Evolutionary conservation across 2,329 filamentous ascomycete species (phyloP).

Genomic region (Raffaelea ambrosiae): DNA sequence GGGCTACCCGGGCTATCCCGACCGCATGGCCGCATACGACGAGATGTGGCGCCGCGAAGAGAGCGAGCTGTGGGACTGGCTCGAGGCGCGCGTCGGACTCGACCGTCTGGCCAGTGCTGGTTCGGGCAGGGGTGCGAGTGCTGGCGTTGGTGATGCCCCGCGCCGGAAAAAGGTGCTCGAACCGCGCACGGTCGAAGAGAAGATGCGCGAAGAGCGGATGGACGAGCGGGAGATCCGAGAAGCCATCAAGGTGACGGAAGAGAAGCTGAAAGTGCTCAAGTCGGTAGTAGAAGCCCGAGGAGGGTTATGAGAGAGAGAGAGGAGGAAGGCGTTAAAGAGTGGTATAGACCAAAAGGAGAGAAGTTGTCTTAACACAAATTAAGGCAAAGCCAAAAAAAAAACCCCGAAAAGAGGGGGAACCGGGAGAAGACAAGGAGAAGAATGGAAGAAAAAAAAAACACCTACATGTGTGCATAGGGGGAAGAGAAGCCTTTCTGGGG

Average conservation of each 20-base stretch:
- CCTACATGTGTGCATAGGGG: too few species aligned
- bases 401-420: neutral
- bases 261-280: conserved; percentile 71
- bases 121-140: too few species aligned
- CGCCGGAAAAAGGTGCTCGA: conserved; percentile 41
- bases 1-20: conserved; percentile 39
- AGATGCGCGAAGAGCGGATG: conserved; percentile 51
- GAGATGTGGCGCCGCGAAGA: conserved; percentile 88
- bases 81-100: conserved; percentile 77
- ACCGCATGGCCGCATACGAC: conserved; percentile 77
- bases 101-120: conserved; percentile 42
- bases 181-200: conserved; percentile 51
- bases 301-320: neutral
- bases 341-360: neutral
- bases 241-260: conserved; percentile 78
- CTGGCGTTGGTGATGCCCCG: conserved; percentile 15
- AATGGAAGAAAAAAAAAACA: too few species aligned
- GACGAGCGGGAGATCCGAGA: conserved; percentile 66
- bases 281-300: conserved; percentile 47
- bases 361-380: neutral
- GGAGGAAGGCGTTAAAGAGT: neutral
- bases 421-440: too few species aligned
- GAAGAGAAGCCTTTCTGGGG: too few species aligned
- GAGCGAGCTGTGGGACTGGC: conserved; percentile 84
- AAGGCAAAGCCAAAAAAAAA: neutral